These are phyloP conservation scores for Irpex sp. DNA, from an alignment of 1,284 basidiomycete species.

Conservation along the genomic window DNA sequence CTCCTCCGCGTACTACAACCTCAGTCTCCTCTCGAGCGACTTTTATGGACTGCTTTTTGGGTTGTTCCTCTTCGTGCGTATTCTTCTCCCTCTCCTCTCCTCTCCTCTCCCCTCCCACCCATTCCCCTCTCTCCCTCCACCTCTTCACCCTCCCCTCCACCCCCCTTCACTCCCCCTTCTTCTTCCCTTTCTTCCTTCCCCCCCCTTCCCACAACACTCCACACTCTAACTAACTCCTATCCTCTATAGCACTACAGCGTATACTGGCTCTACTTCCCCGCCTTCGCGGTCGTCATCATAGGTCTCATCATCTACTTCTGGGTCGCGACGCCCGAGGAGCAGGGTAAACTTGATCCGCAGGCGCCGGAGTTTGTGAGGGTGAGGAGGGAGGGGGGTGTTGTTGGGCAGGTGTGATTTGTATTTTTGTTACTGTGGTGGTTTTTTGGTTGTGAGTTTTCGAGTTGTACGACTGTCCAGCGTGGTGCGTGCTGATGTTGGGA, in stretches of 20 bases:
- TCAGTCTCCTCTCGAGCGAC: slow-evolving; percentile 79
- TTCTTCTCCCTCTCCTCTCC: too few relatives aligned
- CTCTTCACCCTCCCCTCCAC: too few relatives aligned
- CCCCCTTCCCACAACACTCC: too few relatives aligned
- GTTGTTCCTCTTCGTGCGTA: slow-evolving; percentile 36
- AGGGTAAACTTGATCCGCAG: slow-evolving; percentile 61
- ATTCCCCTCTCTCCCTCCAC: too few relatives aligned
- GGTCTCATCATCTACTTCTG: slow-evolving; percentile 83
- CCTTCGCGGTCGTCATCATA: slow-evolving; percentile 64
- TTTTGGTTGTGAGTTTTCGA: neutral
- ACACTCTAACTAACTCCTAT: too few relatives aligned
- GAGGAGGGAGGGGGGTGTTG: slow-evolving; percentile 22
- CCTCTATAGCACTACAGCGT: slow-evolving; percentile 63
- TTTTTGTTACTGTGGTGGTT: neutral
- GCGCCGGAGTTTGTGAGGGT: slow-evolving; percentile 57
- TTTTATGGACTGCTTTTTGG: slow-evolving; percentile 85
- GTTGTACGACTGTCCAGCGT: too few relatives aligned
- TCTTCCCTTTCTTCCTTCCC: too few relatives aligned
- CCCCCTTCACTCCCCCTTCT: too few relatives aligned
- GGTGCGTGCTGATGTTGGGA: too few relatives aligned
- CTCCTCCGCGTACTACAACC: slow-evolving; percentile 80
- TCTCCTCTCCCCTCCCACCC: too few relatives aligned
- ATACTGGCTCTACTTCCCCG: slow-evolving; percentile 82
- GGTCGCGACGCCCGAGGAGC: slow-evolving; percentile 74
- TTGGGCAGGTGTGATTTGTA: slow-evolving; percentile 22